These are phyloP conservation scores for Botrytis hyacinthi DNA, from an alignment of 2,329 filamentous ascomycete genomes.

Conservation along the genomic window DNA sequence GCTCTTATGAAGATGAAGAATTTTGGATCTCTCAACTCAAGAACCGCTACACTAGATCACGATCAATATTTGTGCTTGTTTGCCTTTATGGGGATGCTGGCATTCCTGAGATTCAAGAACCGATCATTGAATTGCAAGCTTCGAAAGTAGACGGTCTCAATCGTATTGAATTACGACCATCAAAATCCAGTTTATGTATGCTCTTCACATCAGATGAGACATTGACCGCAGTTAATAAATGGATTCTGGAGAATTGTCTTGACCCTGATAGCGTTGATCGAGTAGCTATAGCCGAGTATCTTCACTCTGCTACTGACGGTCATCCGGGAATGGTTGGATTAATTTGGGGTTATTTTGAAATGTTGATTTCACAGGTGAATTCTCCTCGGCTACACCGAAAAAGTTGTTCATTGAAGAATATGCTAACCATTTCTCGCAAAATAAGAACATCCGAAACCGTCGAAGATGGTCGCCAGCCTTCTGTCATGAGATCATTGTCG, in stretches of 20 bases:
- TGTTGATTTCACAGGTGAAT: background rate
- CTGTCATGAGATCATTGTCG: background rate
- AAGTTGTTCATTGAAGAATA: background rate
- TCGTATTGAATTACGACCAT: background rate
- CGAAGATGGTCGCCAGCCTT: background rate
- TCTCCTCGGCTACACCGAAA: background rate
- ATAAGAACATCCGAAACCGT: background rate
- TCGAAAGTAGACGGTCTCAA: background rate
- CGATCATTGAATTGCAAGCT: background rate
- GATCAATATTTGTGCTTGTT: background rate
- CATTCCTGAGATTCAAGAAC: background rate
- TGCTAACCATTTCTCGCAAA: background rate
- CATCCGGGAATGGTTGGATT: background rate
- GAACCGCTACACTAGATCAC: background rate
- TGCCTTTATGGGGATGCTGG: background rate
- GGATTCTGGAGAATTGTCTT: background rate
- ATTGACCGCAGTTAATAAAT: background rate
- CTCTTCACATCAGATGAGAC: background rate
- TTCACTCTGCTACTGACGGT: conserved; percentile 1
- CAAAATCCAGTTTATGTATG: background rate
- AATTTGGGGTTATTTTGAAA: background rate
- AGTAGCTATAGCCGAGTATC: background rate
- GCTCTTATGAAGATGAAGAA: background rate
- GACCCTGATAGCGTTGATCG: background rate
- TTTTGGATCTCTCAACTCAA: background rate